Base-by-base conservation (phyloP, 1,284 basidiomycete genomes). In the Retiboletus flavoniger region DNA sequence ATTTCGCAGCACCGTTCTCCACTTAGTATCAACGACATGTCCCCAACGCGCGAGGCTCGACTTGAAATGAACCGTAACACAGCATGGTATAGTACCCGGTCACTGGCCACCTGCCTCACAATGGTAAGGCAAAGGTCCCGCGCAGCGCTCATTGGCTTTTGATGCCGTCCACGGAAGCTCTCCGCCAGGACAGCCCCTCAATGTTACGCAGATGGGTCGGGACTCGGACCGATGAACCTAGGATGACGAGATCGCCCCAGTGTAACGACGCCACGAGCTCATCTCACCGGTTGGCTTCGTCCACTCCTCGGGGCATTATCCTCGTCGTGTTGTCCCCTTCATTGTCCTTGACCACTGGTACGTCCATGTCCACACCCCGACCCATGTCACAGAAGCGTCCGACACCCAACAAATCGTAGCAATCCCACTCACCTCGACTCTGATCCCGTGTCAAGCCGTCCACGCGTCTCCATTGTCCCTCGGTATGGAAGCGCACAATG, bases 381-480 rank as follows among this genome's bases (percentile, higher is more conserved):
- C 11, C 17, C 40, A 31, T 11, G 17, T n/a, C 29, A 38, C 24
- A 19, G 34, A 21, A 35, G n/a, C 32, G 10, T 19, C 26, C 7
- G 29, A 55, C 31, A 11, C n/a, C 13, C 21, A 4, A 21, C 10
- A 14, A 17, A 24, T 17, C 32, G 24, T 17, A 17, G 21, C 11
- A 7, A 14, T n/a, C 36, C 11, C 19, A 31, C 52, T 24, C 51
- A 45, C 16, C 51, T 32, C 11, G 19, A 10, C 9, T 17, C 8
- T 17, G 13, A 21, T 31, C 1, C 10, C 24, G n/a, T 7, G 10
- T 13, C 16, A n/a, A 14, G 13, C 3, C 29, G 28, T 42, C 40
- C 32, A 42, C 4, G 21, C 17, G 29, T 21, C 11, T 35, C 39
- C 32, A 60, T 63, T 59, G 55, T 60, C 16, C 40, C 35, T 43